These are phyloP conservation scores for Suillus subalutaceus DNA, from an alignment of 768 basidiomycete species.

Conservation along the genomic window DNA sequence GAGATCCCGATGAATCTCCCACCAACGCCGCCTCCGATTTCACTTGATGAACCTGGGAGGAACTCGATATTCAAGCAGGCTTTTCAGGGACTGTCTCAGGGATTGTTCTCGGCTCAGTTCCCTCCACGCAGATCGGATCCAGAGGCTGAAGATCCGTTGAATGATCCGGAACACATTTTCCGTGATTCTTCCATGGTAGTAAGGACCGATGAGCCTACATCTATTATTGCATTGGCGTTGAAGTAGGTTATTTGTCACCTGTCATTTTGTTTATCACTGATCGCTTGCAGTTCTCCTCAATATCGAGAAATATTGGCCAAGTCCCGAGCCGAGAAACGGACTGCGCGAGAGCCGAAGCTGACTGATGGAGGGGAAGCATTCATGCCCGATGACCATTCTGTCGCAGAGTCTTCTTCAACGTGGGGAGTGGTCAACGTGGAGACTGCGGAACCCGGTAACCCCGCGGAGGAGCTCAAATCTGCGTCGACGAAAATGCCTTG, in stretches of 20 bases:
- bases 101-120: constrained; percentile 72
- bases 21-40: constrained; percentile 51
- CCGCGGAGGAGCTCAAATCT: constrained; percentile 74
- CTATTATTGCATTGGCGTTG: constrained; percentile 93
- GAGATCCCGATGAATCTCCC: constrained; percentile 39
- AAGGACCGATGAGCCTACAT: constrained; percentile 95
- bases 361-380: constrained; percentile 81
- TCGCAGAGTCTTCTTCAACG: constrained; percentile 82
- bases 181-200: constrained; percentile 94
- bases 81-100: constrained; percentile 49
- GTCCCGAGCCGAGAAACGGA: constrained; percentile 77
- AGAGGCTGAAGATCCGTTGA: constrained; percentile 67
- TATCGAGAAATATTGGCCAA: constrained; percentile 80
- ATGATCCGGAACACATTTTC: constrained; percentile 91
- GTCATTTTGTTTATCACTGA: not conserved
- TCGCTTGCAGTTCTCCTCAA: constrained; percentile 65
- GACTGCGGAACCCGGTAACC: constrained; percentile 61
- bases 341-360: constrained; percentile 53
- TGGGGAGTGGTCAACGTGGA: constrained; percentile 94
- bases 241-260: constrained; percentile 54
- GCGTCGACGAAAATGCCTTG: constrained; percentile 81
- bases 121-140: constrained; percentile 56
- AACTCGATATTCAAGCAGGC: constrained; percentile 77
- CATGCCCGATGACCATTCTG: constrained; percentile 89
- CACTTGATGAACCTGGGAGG: constrained; percentile 55